Evolutionary conservation across 768 basidiomycete species (phyloP).

Genomic region (Lactarius deliciosus): DNA sequence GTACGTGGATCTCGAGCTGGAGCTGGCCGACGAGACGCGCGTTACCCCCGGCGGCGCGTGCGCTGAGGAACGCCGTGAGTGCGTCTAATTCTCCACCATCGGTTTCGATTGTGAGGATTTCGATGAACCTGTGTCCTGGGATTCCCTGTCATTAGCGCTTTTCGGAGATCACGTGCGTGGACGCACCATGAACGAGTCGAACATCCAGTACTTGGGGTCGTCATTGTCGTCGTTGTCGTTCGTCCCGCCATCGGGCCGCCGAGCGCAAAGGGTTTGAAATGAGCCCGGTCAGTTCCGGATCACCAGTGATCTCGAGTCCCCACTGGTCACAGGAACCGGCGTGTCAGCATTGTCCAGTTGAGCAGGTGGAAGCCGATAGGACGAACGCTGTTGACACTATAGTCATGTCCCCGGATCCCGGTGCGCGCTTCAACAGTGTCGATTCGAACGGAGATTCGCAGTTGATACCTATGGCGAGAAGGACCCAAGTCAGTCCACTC

Average conservation of each 20-base stretch:
- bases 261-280: constrained; percentile 43
- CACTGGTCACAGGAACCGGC: constrained; percentile 29
- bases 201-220: constrained; percentile 55
- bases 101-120: constrained; percentile 70
- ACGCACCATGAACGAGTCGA: constrained; percentile 60
- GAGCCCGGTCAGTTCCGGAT: constrained; percentile 39
- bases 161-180: constrained; percentile 17
- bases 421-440: constrained; percentile 44
- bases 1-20: constrained; percentile 61
- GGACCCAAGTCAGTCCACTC: background rate
- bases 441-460: constrained; percentile 52
- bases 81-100: constrained; percentile 69
- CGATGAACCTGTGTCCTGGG: constrained; percentile 61
- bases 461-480: constrained; percentile 40
- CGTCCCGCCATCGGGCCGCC: constrained; percentile 25
- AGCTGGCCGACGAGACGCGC: constrained; percentile 67
- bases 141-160: background rate
- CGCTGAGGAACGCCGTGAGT: constrained; percentile 46
- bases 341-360: background rate
- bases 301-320: constrained; percentile 44
- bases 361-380: background rate
- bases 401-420: background rate
- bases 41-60: constrained; percentile 30
- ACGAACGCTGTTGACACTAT: constrained; percentile 27
- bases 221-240: constrained; percentile 49